Base-by-base conservation (phyloP, 768 basidiomycete genomes). In the Kwoniella sp. region DNA sequence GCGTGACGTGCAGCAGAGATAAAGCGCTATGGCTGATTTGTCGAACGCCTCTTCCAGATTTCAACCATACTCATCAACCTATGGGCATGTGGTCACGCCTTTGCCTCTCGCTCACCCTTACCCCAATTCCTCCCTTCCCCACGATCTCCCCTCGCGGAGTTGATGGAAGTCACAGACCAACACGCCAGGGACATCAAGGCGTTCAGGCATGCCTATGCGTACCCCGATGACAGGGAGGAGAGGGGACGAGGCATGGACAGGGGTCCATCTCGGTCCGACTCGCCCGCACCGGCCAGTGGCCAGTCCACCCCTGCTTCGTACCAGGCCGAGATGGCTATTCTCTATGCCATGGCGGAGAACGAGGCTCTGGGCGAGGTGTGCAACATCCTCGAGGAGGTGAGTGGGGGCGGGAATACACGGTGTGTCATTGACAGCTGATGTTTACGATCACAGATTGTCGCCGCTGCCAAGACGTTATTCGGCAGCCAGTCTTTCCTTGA, bases 71-170 rank as follows among this genome's bases (percentile, higher is more conserved):
- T 73, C 10, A 57, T 71, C 41, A 69, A 62, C 25, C 47, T 76
- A 5, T 76, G 71, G 59, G 68, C 73, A 4, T 62, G 63, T 32
- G 53, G 57, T 2, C 72, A 72, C 34, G 60, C 73, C 4, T 70
- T 74, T 38, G 56, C 67, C 25, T 73, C 72, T 6, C 55, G 70
- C 11, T 59, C 56, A 7, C 69, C 75, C 14, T 50, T 76, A 6
- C 75, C 75, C 2, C 75, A 74, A 40, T 76, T 68, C 41, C 52
- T 76, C 1, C 71, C 75, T 19, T 59, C 59, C 0, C 69, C 73
- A 8, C 43, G 62, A 7, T 51, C 58, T 11, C 66, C 71, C 17
- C 59, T 76, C 28, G 50, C 54, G 5, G 62, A 67, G 17, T 48
- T 71, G 25, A 60, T 61, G 52, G 46, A 56, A 29, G 63, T 64